These are phyloP conservation scores for Lojkania enalia DNA, from an alignment of 2,329 filamentous ascomycete genomes.

Conservation along the genomic window DNA sequence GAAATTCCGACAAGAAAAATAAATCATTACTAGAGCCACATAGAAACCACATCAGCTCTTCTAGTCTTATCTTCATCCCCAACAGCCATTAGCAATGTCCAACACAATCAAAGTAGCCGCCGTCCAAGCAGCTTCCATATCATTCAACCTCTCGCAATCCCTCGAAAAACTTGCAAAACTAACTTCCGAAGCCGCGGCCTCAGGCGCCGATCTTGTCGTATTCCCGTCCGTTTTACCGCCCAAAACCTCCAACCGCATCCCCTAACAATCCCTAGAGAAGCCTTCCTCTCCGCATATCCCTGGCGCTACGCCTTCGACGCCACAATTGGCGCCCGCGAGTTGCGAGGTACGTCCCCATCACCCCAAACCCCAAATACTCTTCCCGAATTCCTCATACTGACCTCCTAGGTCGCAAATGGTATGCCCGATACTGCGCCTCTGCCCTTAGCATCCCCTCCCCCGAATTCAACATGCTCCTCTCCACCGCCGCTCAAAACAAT, in stretches of 20 bases:
- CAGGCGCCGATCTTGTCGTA: constrained; percentile 46
- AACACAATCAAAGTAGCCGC: constrained; percentile 45
- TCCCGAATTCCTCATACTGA: not conserved
- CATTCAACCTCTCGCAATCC: constrained; percentile 45
- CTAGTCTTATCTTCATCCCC: not conserved
- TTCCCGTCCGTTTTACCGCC: constrained; percentile 42
- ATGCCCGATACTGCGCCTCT: constrained; percentile 46
- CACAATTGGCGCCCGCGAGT: constrained; percentile 48
- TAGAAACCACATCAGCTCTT: too few species aligned
- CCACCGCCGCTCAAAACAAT: constrained; percentile 40
- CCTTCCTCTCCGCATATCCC: constrained; percentile 49
- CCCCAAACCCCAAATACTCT: not conserved
- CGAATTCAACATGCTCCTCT: constrained; percentile 39
- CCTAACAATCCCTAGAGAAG: constrained; percentile 35
- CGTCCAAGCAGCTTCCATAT: constrained; percentile 47
- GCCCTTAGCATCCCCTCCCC: constrained; percentile 46
- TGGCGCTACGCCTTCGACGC: constrained; percentile 51
- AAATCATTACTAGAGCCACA: too few species aligned
- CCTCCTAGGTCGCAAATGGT: constrained; percentile 47
- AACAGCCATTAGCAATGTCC: constrained; percentile 10
- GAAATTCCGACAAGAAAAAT: too few species aligned
- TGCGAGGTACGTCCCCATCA: constrained; percentile 34
- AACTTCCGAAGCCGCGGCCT: constrained; percentile 40
- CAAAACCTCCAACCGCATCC: not conserved
- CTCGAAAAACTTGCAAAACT: constrained; percentile 42